phyloP scores from a whole-genome alignment of 2,329 filamentous ascomycete species.

The Monosporascus sp. region DNA sequence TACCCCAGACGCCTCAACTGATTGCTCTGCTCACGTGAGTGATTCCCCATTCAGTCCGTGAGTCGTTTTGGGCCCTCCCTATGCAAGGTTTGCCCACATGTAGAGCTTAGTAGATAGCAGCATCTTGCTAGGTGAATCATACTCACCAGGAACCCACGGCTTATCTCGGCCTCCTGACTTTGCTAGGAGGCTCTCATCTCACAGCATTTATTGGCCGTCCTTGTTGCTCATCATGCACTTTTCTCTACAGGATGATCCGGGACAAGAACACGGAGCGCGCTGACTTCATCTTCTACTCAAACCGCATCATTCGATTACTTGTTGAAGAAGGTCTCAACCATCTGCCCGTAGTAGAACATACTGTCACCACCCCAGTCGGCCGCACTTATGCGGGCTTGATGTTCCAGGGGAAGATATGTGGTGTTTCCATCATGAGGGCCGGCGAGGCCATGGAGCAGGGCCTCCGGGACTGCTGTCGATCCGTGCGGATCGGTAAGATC shows the following conservation, averaged over 20 bases:
- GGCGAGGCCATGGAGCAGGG: conserved; percentile 99
- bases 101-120: too few relatives aligned
- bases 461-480: conserved; percentile 90
- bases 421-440: conserved; percentile 96
- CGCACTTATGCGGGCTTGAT: conserved; percentile 83
- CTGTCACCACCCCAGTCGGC: conserved; percentile 86
- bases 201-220: neutral
- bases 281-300: conserved; percentile 99
- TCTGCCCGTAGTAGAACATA: conserved; percentile 82
- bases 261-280: conserved; percentile 84
- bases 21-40: conserved; percentile 96
- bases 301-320: conserved; percentile 91
- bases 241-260: conserved; percentile 75
- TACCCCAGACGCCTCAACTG: conserved; percentile 91
- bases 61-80: neutral
- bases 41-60: conserved; percentile 11
- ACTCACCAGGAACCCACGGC: too few relatives aligned
- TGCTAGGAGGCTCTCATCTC: neutral
- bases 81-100: neutral
- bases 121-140: too few relatives aligned
- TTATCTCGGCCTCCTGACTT: too few relatives aligned
- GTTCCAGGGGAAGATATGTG: conserved; percentile 97
- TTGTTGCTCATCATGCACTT: conserved; percentile 8
- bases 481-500: conserved; percentile 97
- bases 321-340: conserved; percentile 98